Evolutionary conservation across 2,329 filamentous ascomycete genomes (phyloP), one percentile per base, ranked within the genome.

Genomic region (Teratosphaeria gauchensis): DNA sequence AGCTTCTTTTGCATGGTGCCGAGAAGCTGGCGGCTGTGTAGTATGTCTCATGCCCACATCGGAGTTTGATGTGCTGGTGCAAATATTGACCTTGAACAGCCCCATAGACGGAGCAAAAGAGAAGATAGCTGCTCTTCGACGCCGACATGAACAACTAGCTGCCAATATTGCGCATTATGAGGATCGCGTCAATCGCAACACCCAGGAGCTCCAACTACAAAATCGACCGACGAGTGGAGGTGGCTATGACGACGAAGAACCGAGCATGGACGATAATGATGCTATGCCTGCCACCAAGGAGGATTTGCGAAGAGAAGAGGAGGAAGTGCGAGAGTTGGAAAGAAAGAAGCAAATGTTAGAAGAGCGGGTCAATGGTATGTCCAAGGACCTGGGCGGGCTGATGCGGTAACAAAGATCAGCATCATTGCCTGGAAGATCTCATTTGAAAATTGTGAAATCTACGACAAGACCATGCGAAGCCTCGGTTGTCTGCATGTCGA

Each of bases 11-110:
- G 24, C 81, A 83, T 56, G 92, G 92, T 0, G 92, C 92, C 0
- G 91, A 96, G 78, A 96, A 91, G 78, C 81, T 97, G 32, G 92
- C 91, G 66, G 82, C 82, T 52, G 92, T 96, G 31, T 97, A 96
- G 82, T 84, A 73, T 61, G 81, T 75, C 7, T 38, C 12, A 4
- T 28, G 24, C 24, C 11, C 56, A 56, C 8, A 3, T 16, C 24
- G 16, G 6, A 42, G 9, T 46, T 30, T 21, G 51, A 31, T 31
- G n/a, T 51, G 21, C 35, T 46, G 38, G 7, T 54, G 16, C 6
- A 48, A 16, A 11, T 24, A 57, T 38, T 51, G 16, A 24, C 38
- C 46, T 21, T 35, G 24, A 28, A 35, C 31, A 84, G 82, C 70
- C 87, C 90, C 35, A 81, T 95, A 31, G 82, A 88, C 0, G 92